Evolutionary conservation across 495 filamentous ascomycete species (phyloP), one percentile per base, ranked within the genome.

Genomic region (Hyaloscypha finlandica): DNA sequence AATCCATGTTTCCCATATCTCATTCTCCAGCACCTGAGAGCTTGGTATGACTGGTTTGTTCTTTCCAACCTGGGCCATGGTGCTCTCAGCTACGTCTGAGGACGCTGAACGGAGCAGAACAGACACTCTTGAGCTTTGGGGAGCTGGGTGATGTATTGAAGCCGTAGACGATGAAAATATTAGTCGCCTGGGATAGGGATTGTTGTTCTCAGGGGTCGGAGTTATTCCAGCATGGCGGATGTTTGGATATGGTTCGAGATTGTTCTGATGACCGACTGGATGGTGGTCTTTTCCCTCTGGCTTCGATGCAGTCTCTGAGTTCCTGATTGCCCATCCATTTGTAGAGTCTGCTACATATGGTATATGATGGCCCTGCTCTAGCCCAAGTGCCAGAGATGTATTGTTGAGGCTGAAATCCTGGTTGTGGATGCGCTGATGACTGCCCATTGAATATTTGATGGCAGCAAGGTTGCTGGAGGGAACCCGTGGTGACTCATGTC

Each of bases 1-100:
- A 25, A 68, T 61, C 71, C 69, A 74, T 19, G 71, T 62, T 35
- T 64, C 35, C 71, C 71, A 74, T n/a, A 68, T 58, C 45, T 74
- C 67, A 55, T 74, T 68, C 22, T 74, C 71, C 19, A 67, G 11
- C 5, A 56, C 29, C 32, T 74, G 69, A 48, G 69, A 71, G 29
- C 51, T 59, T 4, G 69, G 61, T 8, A 71, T 64, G 1, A 63
- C 51, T 29, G 66, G 48, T 30, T 57, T 61, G 22, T 42, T 22
- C 20, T 39, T 22, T 30, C 71, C 71, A 29, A 74, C 61, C 55
- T 69, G 66, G 19, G 64, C 71, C 37, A 61, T 37, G 32, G 59
- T 66, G 48, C 69, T 74, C n/a, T 63, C 53, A 37, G 60, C 53
- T 31, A 54, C 45, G 19, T 66, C 52, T 12, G 67, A 63, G 12